phyloP scores from a whole-genome alignment of 2,329 filamentous ascomycete genomes.

The Orbilia brochopaga region DNA sequence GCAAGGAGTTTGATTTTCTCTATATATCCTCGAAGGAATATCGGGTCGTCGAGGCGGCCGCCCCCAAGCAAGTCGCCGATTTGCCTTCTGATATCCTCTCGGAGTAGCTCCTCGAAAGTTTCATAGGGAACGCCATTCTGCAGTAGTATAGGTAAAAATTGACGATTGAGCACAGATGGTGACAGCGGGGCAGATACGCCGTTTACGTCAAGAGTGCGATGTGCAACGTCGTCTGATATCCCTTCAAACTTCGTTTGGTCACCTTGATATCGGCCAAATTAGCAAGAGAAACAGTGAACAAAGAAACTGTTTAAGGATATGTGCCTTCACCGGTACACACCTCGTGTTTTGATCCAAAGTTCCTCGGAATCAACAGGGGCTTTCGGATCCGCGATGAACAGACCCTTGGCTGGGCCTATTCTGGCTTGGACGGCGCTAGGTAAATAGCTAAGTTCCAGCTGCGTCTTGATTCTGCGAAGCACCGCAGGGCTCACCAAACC shows the following conservation, averaged over 20 bases:
- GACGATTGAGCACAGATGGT: constrained; percentile 68
- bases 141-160: constrained; percentile 72
- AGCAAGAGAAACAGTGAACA: constrained; percentile 4
- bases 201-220: constrained; percentile 71
- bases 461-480: constrained; percentile 63
- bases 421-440: constrained; percentile 73
- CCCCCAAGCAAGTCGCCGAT: constrained; percentile 62
- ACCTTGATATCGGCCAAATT: constrained; percentile 44
- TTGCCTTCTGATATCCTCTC: constrained; percentile 62
- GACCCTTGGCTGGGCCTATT: constrained; percentile 74
- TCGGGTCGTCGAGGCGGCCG: constrained; percentile 62
- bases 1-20: constrained; percentile 56
- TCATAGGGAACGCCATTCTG: constrained; percentile 64
- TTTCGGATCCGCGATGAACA: constrained; percentile 69
- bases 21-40: constrained; percentile 65
- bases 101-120: constrained; percentile 63
- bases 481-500: constrained; percentile 69
- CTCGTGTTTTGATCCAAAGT: constrained; percentile 69
- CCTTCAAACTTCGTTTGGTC: constrained; percentile 73
- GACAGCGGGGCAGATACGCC: constrained; percentile 61
- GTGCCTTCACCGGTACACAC: constrained; percentile 19
- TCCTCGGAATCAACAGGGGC: constrained; percentile 60
- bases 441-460: constrained; percentile 63
- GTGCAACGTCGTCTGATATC: constrained; percentile 60
- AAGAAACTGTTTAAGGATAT: background rate